Evolutionary conservation across 768 basidiomycete genomes (phyloP).

Genomic region (Asterophora lycoperdoides): DNA sequence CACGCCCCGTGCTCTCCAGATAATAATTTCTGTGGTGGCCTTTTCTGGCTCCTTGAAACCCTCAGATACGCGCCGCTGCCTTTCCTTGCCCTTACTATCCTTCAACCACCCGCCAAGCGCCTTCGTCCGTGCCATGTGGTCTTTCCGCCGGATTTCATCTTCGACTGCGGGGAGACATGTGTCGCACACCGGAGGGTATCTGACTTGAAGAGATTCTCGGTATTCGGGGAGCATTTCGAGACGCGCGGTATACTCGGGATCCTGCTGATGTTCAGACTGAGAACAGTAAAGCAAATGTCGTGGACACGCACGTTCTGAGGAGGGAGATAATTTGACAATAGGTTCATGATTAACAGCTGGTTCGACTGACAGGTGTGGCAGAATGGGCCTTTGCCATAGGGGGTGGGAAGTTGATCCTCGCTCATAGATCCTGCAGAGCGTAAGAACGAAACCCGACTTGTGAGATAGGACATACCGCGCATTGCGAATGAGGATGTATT

Average conservation of each 20-base stretch:
- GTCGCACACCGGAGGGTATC: constrained; percentile 86
- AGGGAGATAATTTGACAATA: constrained; percentile 88
- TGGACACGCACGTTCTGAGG: constrained; percentile 56
- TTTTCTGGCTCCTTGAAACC: constrained; percentile 38
- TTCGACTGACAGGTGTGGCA: constrained; percentile 92
- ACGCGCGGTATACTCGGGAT: constrained; percentile 64
- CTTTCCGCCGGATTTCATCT: constrained; percentile 71
- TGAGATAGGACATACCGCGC: constrained; percentile 48
- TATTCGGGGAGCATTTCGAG: constrained; percentile 67
- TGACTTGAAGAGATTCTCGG: constrained; percentile 64
- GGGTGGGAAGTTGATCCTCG: constrained; percentile 63
- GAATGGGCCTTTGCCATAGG: constrained; percentile 61
- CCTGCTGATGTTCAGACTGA: constrained; percentile 38
- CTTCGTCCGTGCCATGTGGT: constrained; percentile 75
- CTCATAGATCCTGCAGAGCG: constrained; percentile 53
- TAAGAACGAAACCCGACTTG: neutral
- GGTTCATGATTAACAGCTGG: constrained; percentile 80
- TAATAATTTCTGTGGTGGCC: constrained; percentile 44
- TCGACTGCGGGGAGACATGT: constrained; percentile 76
- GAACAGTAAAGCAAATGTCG: neutral
- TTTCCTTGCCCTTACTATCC: constrained; percentile 61
- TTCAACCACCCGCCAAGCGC: constrained; percentile 72
- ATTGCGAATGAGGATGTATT: constrained; percentile 68
- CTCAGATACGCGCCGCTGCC: constrained; percentile 44
- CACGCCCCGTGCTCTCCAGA: constrained; percentile 68